Conservation (phyloP, 2,329 filamentous ascomycete species). For the Botryotinia narcissicola region DNA sequence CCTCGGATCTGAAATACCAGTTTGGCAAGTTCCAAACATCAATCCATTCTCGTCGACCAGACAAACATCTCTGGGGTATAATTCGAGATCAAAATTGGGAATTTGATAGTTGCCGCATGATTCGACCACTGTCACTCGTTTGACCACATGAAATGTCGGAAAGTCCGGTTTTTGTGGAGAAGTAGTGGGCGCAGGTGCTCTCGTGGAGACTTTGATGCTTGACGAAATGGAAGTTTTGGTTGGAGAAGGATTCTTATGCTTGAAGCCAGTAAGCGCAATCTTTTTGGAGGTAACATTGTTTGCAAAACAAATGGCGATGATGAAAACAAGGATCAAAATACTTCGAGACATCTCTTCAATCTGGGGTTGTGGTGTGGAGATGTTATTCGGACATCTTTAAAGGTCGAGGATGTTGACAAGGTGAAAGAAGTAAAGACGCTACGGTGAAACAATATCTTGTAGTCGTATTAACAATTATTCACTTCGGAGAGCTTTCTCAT, state of each 20-base stretch:
- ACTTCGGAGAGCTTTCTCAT: neutral
- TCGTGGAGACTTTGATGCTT: neutral
- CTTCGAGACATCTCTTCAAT: conserved; percentile 6
- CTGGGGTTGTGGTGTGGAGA: neutral
- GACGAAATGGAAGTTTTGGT: neutral
- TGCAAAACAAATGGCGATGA: neutral
- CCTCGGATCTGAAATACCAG: neutral
- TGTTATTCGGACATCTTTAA: neutral
- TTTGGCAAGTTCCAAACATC: neutral
- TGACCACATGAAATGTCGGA: neutral
- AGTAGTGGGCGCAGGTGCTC: neutral
- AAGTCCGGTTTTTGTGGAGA: neutral
- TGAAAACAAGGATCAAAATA: neutral
- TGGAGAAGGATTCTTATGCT: neutral
- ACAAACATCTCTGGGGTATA: neutral
- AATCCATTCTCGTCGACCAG: conserved; percentile 7
- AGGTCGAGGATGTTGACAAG: neutral
- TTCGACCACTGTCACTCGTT: neutral
- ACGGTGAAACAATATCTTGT: neutral
- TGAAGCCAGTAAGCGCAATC: neutral
- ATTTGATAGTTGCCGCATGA: conserved; percentile 4
- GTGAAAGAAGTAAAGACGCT: neutral
- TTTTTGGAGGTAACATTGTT: neutral
- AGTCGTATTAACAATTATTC: neutral
- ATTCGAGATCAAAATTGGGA: neutral